phyloP scores from a whole-genome alignment of 1,139 yeast species.

The Lodderomyces metapsilosis region DNA sequence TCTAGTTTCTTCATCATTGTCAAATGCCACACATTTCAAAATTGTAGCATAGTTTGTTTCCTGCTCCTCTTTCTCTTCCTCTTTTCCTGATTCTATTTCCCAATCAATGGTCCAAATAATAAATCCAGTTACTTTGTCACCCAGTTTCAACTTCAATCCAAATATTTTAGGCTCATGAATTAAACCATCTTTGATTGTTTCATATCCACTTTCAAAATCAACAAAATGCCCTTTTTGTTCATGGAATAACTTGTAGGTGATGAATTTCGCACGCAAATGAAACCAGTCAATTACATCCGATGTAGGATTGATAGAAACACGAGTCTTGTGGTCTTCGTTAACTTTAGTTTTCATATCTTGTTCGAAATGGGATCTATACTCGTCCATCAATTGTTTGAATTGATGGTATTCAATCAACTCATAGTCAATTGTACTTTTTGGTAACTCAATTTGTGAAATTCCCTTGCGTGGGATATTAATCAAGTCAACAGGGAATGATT shows the following conservation, averaged over 20 bases:
- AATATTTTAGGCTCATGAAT: constrained; percentile 26
- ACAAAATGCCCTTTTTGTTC: constrained; percentile 15
- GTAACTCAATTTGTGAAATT: background rate
- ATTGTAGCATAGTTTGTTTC: constrained; percentile 30
- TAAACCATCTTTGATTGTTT: constrained; percentile 23
- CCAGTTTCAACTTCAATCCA: constrained; percentile 30
- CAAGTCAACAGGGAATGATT: constrained; percentile 46
- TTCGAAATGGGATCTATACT: constrained; percentile 22
- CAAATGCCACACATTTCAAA: constrained; percentile 26
- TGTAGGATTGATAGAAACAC: constrained; percentile 31
- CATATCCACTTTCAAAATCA: constrained; percentile 25
- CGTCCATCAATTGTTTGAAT: constrained; percentile 26
- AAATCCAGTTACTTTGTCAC: constrained; percentile 22
- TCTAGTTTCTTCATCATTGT: too few relatives aligned
- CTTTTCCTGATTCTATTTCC: constrained; percentile 14
- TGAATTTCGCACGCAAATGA: constrained; percentile 41
- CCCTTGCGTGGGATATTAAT: constrained; percentile 18
- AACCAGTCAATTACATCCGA: constrained; percentile 42
- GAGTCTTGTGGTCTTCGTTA: constrained; percentile 24
- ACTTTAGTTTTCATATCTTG: constrained; percentile 19
- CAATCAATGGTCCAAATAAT: constrained; percentile 45
- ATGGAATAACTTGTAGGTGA: constrained; percentile 30
- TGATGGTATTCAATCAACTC: constrained; percentile 30
- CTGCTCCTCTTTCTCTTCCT: too few relatives aligned
- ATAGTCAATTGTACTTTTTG: constrained; percentile 7